Conservation (phyloP, 768 basidiomycete species). For the Mycena filopes region DNA sequence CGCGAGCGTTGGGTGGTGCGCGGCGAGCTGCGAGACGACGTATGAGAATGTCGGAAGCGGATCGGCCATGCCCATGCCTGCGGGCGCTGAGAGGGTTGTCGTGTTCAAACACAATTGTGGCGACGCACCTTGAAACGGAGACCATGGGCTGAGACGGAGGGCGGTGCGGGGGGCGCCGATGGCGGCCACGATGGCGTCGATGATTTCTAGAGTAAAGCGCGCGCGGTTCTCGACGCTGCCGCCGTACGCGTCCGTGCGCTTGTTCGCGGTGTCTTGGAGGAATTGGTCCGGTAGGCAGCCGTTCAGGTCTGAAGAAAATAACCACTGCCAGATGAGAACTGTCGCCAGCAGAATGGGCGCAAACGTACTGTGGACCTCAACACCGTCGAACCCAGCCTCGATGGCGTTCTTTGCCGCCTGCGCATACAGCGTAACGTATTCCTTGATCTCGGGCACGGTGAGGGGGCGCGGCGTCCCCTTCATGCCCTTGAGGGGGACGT, state of each 20-base stretch:
- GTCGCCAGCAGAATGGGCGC: too few relatives aligned
- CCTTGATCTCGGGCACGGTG: slow-evolving; percentile 42
- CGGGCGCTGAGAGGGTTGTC: too few relatives aligned
- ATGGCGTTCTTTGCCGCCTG: slow-evolving; percentile 19
- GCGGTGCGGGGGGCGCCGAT: slow-evolving; percentile 55
- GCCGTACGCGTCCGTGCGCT: slow-evolving; percentile 57
- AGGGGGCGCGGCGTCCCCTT: slow-evolving; percentile 25
- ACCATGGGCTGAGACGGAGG: slow-evolving; percentile 54
- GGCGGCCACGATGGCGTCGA: slow-evolving; percentile 50
- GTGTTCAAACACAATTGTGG: too few relatives aligned
- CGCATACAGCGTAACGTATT: slow-evolving; percentile 12
- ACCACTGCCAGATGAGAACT: too few relatives aligned
- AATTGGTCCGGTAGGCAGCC: slow-evolving; percentile 57
- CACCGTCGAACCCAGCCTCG: slow-evolving; percentile 28
- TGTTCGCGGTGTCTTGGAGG: slow-evolving; percentile 41
- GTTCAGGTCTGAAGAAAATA: slow-evolving; percentile 21
- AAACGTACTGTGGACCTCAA: slow-evolving; percentile 20
- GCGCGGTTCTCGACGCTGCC: slow-evolving; percentile 59
- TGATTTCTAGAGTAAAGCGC: slow-evolving; percentile 56
- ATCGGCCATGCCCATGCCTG: slow-evolving; percentile 45
- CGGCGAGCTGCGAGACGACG: slow-evolving; percentile 37
- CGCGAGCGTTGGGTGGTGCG: slow-evolving; percentile 44
- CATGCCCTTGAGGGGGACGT: slow-evolving; percentile 7
- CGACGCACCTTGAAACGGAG: slow-evolving; percentile 40
- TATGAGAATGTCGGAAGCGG: slow-evolving; percentile 45